A percentile compares a stretch with the other conserved stretches of the same genome.
phyloP scores from a whole-genome alignment of 2,329 filamentous ascomycete species.

The Colletotrichum sp. region DNA sequence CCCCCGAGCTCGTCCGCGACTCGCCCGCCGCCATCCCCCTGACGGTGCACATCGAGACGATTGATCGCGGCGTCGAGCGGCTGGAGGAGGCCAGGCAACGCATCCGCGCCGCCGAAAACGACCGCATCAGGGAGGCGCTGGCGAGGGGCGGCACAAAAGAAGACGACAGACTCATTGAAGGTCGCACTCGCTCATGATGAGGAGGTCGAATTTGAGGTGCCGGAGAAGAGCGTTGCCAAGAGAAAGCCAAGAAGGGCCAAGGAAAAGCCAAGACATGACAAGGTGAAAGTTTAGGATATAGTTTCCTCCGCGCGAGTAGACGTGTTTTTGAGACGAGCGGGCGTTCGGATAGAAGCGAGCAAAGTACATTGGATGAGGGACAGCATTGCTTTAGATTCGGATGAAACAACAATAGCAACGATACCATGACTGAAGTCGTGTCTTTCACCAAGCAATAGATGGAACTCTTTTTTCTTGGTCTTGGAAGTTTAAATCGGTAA shows the following conservation, averaged over 20 bases:
- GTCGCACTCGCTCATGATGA: not conserved
- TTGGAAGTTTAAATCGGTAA: not conserved
- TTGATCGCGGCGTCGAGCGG: slow-evolving; percentile 74
- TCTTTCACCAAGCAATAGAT: not conserved
- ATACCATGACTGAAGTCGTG: not conserved
- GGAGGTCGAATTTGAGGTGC: not conserved
- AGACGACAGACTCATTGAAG: slow-evolving; percentile 48
- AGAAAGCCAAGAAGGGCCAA: not conserved
- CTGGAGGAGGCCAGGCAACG: slow-evolving; percentile 68
- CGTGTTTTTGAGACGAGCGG: slow-evolving; percentile 11
- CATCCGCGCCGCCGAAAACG: slow-evolving; percentile 63
- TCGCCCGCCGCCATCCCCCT: slow-evolving; percentile 62
- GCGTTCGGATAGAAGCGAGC: not conserved
- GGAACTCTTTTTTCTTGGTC: not conserved
- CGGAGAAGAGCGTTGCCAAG: not conserved
- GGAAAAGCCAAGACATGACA: not conserved
- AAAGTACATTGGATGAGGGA: not conserved
- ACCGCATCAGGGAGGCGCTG: slow-evolving; percentile 58
- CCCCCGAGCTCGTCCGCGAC: slow-evolving; percentile 64
- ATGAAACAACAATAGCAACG: not conserved
- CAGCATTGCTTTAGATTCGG: not conserved
- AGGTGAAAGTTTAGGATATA: not conserved
- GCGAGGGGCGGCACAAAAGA: slow-evolving; percentile 47
- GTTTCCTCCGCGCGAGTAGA: not conserved
- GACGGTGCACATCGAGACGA: slow-evolving; percentile 76